Conservation (phyloP, 192 early-diverging fungal genomes). For the Podochytrium sp. region DNA sequence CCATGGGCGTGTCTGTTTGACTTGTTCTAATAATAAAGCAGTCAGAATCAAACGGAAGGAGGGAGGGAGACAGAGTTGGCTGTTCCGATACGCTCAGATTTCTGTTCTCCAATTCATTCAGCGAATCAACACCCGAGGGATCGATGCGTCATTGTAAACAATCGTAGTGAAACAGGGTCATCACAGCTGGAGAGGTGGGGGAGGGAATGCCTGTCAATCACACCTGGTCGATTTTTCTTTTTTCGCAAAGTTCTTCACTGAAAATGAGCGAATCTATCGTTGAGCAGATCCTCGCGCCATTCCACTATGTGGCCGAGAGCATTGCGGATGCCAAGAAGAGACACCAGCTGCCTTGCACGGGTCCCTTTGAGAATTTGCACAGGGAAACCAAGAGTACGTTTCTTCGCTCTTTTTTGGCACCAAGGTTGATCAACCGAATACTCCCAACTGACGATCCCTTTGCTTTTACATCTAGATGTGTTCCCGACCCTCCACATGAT, state of each 20-base stretch:
- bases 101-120: constrained; percentile 14
- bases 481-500: constrained; percentile 88
- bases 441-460: constrained; percentile 2
- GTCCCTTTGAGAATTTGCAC: constrained; percentile 81
- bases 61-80: not conserved
- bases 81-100: constrained; percentile 17
- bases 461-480: constrained; percentile 53
- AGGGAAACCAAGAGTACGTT: constrained; percentile 76
- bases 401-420: not conserved
- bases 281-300: constrained; percentile 11
- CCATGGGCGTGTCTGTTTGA: constrained; percentile 7
- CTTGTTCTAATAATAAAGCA: not conserved
- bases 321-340: constrained; percentile 25
- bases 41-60: not conserved
- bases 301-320: not conserved
- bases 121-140: not conserved
- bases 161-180: constrained; percentile 14
- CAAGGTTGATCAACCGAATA: not conserved
- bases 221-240: constrained; percentile 2
- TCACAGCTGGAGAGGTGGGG: not conserved
- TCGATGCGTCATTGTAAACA: not conserved
- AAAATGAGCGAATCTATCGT: constrained; percentile 7
- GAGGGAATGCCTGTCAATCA: not conserved
- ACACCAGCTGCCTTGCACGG: constrained; percentile 74
- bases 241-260: not conserved